Conservation (phyloP, 2,329 filamentous ascomycete genomes). For the Fusarium oxysporum region DNA sequence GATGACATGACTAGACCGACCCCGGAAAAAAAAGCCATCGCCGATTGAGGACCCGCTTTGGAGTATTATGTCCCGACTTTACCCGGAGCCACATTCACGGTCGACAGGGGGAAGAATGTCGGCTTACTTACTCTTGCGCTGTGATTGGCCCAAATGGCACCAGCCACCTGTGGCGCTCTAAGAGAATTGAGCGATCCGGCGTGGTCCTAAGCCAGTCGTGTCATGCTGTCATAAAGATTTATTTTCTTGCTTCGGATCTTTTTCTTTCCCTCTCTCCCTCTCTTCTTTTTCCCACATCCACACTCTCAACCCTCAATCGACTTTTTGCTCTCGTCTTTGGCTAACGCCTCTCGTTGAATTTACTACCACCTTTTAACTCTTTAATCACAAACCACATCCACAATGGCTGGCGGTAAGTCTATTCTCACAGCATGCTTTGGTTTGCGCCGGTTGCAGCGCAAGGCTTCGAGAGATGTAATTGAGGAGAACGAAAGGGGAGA, state of each 20-base stretch:
- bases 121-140: conserved; percentile 20
- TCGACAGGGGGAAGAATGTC: conserved; percentile 16
- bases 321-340: conserved; percentile 21
- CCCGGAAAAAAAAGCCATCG: conserved; percentile 42
- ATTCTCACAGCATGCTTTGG: not conserved
- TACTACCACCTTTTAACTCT: conserved; percentile 28
- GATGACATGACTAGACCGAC: conserved; percentile 24
- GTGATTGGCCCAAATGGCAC: conserved; percentile 52
- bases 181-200: conserved; percentile 21
- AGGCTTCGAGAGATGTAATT: conserved; percentile 36
- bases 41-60: conserved; percentile 13
- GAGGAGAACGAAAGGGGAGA: conserved; percentile 12
- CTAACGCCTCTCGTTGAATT: conserved; percentile 34
- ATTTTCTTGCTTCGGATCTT: conserved; percentile 42
- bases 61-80: conserved; percentile 48
- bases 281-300: conserved; percentile 31
- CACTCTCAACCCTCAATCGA: conserved; percentile 23
- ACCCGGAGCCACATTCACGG: conserved; percentile 46
- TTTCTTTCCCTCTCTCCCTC: conserved; percentile 40
- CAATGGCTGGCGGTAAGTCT: conserved; percentile 61
- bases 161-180: conserved; percentile 39
- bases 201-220: conserved; percentile 26
- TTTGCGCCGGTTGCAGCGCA: conserved; percentile 20
- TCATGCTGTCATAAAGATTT: conserved; percentile 58
- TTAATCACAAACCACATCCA: conserved; percentile 46